phyloP scores from a whole-genome alignment of 2,329 filamentous ascomycete species.

The Nemania serpens region DNA sequence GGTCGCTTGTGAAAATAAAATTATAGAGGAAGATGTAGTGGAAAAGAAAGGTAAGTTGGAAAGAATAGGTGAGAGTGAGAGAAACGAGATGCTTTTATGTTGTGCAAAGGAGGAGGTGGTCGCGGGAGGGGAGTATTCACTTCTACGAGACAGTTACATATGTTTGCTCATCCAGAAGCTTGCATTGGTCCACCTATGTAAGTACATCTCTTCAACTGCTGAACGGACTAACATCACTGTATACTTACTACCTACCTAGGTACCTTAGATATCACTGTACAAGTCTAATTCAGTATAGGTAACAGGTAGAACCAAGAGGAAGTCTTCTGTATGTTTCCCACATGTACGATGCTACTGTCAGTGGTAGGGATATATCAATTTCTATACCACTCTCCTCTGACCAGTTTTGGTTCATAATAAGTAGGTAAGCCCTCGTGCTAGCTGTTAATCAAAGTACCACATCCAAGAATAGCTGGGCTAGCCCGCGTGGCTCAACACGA shows the following conservation, averaged over 20 bases:
- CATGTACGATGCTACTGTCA: no score
- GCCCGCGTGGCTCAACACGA: no score
- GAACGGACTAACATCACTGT: background rate
- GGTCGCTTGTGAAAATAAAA: background rate
- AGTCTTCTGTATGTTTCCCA: background rate
- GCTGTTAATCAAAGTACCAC: no score
- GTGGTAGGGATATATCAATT: no score
- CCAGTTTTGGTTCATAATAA: no score
- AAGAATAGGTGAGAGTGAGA: no score
- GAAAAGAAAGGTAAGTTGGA: background rate
- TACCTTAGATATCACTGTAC: no score
- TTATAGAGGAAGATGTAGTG: background rate
- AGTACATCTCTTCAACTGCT: background rate
- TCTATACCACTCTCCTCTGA: no score
- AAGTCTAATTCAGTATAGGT: background rate
- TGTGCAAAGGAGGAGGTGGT: background rate
- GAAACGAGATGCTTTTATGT: no score
- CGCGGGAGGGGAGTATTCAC: background rate
- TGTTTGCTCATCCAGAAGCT: conserved; percentile 4
- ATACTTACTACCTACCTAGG: background rate
- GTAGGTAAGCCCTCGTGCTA: no score
- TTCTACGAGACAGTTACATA: background rate
- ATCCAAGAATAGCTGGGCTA: no score
- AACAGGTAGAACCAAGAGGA: background rate
- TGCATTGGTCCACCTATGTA: background rate